phyloP scores from a whole-genome alignment of 2,329 filamentous ascomycete genomes.

The Fusarium sp. region DNA sequence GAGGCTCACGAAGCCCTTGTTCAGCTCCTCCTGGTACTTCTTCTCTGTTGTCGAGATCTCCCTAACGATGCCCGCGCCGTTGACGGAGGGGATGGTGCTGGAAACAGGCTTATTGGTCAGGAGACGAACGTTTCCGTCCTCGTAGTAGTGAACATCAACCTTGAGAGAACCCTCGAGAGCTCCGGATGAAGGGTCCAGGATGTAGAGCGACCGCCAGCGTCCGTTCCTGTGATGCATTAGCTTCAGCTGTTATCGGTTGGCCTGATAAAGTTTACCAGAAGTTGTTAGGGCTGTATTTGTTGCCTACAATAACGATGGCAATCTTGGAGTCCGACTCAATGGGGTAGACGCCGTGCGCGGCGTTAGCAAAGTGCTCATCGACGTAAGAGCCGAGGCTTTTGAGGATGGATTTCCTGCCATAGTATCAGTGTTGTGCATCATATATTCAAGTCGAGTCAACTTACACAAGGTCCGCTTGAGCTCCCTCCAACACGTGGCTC shows the following conservation, averaged over 20 bases:
- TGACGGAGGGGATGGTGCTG: conserved; percentile 68
- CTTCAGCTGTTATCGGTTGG: neutral
- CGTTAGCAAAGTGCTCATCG: conserved; percentile 87
- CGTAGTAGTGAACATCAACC: conserved; percentile 99
- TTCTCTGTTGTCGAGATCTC: conserved; percentile 85
- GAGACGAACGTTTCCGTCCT: conserved; percentile 96
- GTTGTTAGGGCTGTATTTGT: conserved; percentile 98
- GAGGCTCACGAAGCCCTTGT: conserved; percentile 86
- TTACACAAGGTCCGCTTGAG: conserved; percentile 83
- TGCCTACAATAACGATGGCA: conserved; percentile 87
- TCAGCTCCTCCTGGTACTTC: conserved; percentile 96
- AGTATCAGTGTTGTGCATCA: conserved; percentile 26
- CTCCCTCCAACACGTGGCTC: conserved; percentile 80
- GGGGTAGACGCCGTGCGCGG: conserved; percentile 84
- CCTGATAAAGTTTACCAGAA: conserved; percentile 78
- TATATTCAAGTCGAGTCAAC: conserved; percentile 42
- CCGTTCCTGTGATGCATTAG: conserved; percentile 76
- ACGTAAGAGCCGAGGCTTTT: conserved; percentile 82
- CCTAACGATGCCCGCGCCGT: conserved; percentile 76
- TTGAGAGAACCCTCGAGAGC: conserved; percentile 83
- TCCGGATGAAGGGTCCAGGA: conserved; percentile 75
- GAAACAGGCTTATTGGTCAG: conserved; percentile 84
- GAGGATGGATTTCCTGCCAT: conserved; percentile 79
- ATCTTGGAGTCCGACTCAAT: conserved; percentile 79
- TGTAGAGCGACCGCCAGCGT: conserved; percentile 91